A percentile compares a stretch with the other conserved stretches of the same genome.
Conservation (phyloP, 257 asterid genomes). For the Misopates orontium region DNA sequence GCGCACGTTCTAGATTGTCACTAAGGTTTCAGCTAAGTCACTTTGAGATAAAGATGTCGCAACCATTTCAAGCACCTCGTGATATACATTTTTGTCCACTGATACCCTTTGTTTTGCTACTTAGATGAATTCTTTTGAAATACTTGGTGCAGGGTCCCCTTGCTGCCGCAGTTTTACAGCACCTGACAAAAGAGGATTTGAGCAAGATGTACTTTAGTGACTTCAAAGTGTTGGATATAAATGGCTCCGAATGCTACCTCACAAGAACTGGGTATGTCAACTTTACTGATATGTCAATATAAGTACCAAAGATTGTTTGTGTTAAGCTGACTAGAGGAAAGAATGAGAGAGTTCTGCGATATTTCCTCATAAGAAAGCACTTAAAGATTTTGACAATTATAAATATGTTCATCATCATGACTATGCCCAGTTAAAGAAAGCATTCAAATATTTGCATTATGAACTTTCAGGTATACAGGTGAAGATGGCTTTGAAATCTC, state of each 20-base stretch:
- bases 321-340: conserved; percentile 9
- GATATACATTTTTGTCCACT: too few relatives aligned
- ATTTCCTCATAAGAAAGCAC: background rate
- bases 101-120: background rate
- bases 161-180: conserved; percentile 89
- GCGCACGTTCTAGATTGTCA: background rate
- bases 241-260: conserved; percentile 76
- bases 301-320: background rate
- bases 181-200: conserved; percentile 79
- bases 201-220: conserved; percentile 92
- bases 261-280: conserved; percentile 88
- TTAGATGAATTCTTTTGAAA: conserved; percentile 21
- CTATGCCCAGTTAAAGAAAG: background rate
- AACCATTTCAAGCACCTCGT: conserved; percentile 2
- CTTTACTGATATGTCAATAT: conserved; percentile 9
- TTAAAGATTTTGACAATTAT: background rate
- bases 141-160: conserved; percentile 82
- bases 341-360: conserved; percentile 4
- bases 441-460: background rate
- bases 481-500: conserved; percentile 99
- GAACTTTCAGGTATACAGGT: conserved; percentile 81
- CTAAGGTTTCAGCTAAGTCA: too few relatives aligned
- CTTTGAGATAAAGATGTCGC: too few relatives aligned
- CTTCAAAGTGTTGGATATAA: conserved; percentile 75
- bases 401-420: too few relatives aligned